phyloP scores from a whole-genome alignment of 2,329 filamentous ascomycete genomes.

The Mariannaea sp. region DNA sequence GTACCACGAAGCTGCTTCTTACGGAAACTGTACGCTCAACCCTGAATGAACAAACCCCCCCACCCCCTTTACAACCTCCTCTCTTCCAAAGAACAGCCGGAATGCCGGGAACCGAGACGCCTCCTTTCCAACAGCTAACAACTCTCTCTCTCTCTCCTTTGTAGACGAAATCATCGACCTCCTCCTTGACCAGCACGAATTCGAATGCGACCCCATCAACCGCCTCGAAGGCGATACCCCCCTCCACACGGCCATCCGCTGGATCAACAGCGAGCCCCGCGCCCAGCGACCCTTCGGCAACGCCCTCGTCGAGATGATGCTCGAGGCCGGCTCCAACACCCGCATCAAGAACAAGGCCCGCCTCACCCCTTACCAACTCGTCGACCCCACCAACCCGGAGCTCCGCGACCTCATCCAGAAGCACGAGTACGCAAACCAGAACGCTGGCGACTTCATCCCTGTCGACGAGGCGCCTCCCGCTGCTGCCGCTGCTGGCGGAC shows the following conservation, averaged over 20 bases:
- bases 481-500: slow-evolving; percentile 10
- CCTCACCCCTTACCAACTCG: slow-evolving; percentile 72
- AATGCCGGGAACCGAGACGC: too few species aligned
- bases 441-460: slow-evolving; percentile 61
- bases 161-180: slow-evolving; percentile 79
- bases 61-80: too few species aligned
- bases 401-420: slow-evolving; percentile 68
- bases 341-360: slow-evolving; percentile 71
- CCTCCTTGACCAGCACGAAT: slow-evolving; percentile 80
- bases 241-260: slow-evolving; percentile 78
- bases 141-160: not conserved
- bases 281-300: slow-evolving; percentile 68
- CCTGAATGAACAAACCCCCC: not conserved
- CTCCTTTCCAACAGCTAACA: slow-evolving; percentile 1
- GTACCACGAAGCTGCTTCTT: slow-evolving; percentile 84
- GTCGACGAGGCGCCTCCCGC: slow-evolving; percentile 34
- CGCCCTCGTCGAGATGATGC: slow-evolving; percentile 76
- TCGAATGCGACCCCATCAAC: slow-evolving; percentile 82
- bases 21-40: slow-evolving; percentile 77
- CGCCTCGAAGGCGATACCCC: slow-evolving; percentile 76
- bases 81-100: not conserved
- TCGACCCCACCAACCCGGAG: slow-evolving; percentile 70
- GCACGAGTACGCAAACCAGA: slow-evolving; percentile 69
- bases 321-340: slow-evolving; percentile 72
- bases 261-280: slow-evolving; percentile 70